These are phyloP conservation scores for Hanseniaspora hatyaiensis DNA, from an alignment of 805 yeast genomes.

Conservation along the genomic window DNA sequence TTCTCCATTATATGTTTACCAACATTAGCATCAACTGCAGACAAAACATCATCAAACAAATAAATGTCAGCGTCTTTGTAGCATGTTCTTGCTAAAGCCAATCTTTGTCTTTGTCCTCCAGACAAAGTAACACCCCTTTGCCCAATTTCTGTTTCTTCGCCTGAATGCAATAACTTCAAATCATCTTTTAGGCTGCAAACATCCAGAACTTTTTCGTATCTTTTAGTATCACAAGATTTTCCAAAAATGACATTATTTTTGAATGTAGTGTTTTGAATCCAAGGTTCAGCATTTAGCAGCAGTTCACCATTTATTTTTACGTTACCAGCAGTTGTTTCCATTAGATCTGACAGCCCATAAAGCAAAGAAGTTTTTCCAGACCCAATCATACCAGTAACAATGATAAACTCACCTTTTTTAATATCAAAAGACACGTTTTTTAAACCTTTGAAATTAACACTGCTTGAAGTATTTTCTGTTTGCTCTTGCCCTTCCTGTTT, in stretches of 20 bases:
- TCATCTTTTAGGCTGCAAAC: slow-evolving; percentile 52
- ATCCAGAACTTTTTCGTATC: slow-evolving; percentile 41
- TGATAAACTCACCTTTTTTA: slow-evolving; percentile 48
- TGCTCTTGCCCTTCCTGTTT: not conserved
- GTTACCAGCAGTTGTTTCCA: slow-evolving; percentile 1
- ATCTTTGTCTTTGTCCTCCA: slow-evolving; percentile 69
- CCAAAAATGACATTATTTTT: slow-evolving; percentile 58
- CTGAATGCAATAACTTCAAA: slow-evolving; percentile 48
- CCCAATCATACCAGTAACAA: slow-evolving; percentile 55
- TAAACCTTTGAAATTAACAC: not conserved
- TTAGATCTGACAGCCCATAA: slow-evolving; percentile 34
- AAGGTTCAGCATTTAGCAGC: slow-evolving; percentile 40
- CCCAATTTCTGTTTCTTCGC: slow-evolving; percentile 60
- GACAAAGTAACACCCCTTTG: slow-evolving; percentile 64
- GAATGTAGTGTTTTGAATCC: slow-evolving; percentile 65
- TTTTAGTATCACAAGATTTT: slow-evolving; percentile 33
- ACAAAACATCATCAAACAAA: slow-evolving; percentile 55
- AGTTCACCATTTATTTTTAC: slow-evolving; percentile 34
- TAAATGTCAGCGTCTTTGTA: slow-evolving; percentile 49
- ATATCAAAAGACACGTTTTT: slow-evolving; percentile 36
- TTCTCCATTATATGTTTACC: slow-evolving; percentile 53
- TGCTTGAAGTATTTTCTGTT: not conserved
- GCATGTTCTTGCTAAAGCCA: slow-evolving; percentile 57
- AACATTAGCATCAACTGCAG: slow-evolving; percentile 72
- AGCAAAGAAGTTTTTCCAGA: slow-evolving; percentile 42